phyloP scores from a whole-genome alignment of 441 rosid genomes.

The Adansonia gregorii region DNA sequence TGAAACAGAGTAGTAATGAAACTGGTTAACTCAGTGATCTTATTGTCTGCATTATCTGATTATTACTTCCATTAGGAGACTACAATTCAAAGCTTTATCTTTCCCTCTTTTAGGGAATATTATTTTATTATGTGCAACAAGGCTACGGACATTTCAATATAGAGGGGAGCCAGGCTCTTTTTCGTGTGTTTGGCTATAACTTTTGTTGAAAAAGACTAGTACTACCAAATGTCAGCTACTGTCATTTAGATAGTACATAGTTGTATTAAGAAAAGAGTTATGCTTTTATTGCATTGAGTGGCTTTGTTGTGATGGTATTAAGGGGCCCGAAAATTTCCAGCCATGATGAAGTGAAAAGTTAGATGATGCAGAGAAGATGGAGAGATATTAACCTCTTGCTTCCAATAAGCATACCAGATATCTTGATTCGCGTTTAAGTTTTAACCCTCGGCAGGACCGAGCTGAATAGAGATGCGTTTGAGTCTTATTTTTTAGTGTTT shows the following conservation, averaged over 20 bases:
- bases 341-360: too few species aligned
- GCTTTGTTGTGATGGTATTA: too few species aligned
- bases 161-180: background rate
- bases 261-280: background rate
- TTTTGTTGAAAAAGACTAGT: background rate
- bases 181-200: background rate
- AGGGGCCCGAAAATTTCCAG: too few species aligned
- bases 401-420: too few species aligned
- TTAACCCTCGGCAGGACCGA: background rate
- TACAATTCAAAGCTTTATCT: background rate
- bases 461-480: background rate
- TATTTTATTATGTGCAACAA: background rate
- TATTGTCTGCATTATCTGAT: background rate
- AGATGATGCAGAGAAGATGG: too few species aligned
- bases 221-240: background rate
- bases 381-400: too few species aligned
- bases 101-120: too few species aligned
- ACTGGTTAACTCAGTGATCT: background rate
- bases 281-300: background rate
- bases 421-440: background rate
- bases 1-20: background rate
- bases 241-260: background rate
- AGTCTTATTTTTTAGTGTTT: background rate
- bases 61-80: slow-evolving; percentile 1
- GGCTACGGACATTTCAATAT: background rate